A percentile compares a stretch with the other conserved stretches of the same genome.
These are phyloP conservation scores for Cerrena zonata DNA, from an alignment of 1,284 basidiomycete genomes.

Conservation along the genomic window DNA sequence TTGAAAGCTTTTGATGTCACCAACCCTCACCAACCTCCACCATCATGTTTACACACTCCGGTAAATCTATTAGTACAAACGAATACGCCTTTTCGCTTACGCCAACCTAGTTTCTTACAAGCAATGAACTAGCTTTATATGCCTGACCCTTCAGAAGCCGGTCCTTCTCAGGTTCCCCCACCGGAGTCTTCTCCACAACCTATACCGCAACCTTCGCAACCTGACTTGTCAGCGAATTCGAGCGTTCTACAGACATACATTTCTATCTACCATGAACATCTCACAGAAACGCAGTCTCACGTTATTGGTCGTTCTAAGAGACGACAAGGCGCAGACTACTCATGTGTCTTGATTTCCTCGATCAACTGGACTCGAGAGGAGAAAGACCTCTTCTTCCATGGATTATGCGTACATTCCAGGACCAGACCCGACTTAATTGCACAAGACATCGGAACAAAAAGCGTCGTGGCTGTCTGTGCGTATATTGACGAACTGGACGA, in stretches of 20 bases:
- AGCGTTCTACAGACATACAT: background rate
- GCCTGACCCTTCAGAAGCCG: background rate
- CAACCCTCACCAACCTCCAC: no score
- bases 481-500: slow-evolving; percentile 52
- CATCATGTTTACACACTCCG: no score
- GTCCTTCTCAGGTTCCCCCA: background rate
- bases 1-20: no score
- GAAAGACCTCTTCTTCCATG: slow-evolving; percentile 67
- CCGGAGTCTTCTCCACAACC: no score
- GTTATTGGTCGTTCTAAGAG: background rate
- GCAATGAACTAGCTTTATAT: background rate
- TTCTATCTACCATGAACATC: background rate
- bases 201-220: no score
- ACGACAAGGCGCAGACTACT: background rate
- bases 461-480: slow-evolving; percentile 50
- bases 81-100: no score
- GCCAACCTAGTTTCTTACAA: no score
- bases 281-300: background rate
- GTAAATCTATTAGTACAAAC: no score
- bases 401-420: slow-evolving; percentile 56
- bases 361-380: slow-evolving; percentile 61
- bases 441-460: slow-evolving; percentile 56
- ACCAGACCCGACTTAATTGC: slow-evolving; percentile 69
- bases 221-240: background rate
- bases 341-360: background rate